These are phyloP conservation scores for Asparagopsis taxiformis DNA, from an alignment of 31 red algal genomes.

Conservation along the genomic window DNA sequence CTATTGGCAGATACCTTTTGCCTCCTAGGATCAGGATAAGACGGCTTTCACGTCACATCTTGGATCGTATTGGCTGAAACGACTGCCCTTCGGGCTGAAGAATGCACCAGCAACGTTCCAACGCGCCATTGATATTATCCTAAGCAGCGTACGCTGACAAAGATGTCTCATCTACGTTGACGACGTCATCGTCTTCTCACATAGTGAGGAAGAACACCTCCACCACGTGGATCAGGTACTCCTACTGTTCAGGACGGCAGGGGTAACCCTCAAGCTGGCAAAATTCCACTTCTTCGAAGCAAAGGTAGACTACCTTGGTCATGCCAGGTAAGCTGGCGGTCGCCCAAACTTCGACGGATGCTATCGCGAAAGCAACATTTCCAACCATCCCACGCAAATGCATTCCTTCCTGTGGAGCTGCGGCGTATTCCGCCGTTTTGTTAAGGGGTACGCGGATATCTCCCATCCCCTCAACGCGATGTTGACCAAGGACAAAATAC, in stretches of 20 bases:
- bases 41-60: constrained; percentile 45
- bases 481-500: not conserved
- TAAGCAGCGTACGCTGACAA: constrained; percentile 10
- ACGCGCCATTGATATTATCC: constrained; percentile 27
- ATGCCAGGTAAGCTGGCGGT: not conserved
- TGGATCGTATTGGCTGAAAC: constrained; percentile 29
- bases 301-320: not conserved
- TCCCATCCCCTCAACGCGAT: not conserved
- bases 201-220: constrained; percentile 12
- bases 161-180: constrained; percentile 37
- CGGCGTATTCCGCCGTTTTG: not conserved
- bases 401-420: not conserved
- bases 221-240: constrained; percentile 11
- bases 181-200: constrained; percentile 47
- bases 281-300: not conserved
- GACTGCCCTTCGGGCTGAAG: constrained; percentile 40
- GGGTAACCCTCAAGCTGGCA: not conserved
- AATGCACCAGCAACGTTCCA: constrained; percentile 64
- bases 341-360: not conserved
- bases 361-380: not conserved
- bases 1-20: constrained; percentile 48
- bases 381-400: not conserved
- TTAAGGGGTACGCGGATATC: not conserved
- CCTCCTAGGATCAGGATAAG: constrained; percentile 10
- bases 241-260: not conserved